A percentile compares a stretch with the other conserved stretches of the same genome.
phyloP scores from a whole-genome alignment of 305 asterid genomes.

The Fraxinus albicans region DNA sequence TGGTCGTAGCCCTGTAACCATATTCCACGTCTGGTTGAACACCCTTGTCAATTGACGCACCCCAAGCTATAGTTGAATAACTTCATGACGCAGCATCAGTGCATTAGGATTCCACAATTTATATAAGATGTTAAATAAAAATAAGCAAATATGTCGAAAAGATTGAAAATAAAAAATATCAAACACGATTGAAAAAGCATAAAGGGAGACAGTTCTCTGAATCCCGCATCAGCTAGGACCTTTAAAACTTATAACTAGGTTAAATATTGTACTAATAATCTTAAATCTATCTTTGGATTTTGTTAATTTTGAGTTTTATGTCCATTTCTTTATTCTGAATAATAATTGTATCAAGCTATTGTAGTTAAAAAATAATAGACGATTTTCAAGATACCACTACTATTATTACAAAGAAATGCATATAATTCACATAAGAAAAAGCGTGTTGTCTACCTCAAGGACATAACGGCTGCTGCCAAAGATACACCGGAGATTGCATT shows the following conservation, averaged over 20 bases:
- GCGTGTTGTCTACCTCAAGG: conserved; percentile 28
- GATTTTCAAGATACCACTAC: neutral
- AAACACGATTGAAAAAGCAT: neutral
- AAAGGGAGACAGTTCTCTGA: neutral
- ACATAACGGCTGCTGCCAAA: conserved; percentile 55
- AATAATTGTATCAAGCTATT: neutral
- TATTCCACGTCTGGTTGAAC: conserved; percentile 29
- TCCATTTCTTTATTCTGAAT: neutral
- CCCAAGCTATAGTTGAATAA: conserved; percentile 42
- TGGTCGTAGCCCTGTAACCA: conserved; percentile 19
- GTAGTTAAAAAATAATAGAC: neutral
- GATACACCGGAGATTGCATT: conserved; percentile 47
- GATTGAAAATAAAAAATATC: neutral
- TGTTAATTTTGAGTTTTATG: neutral
- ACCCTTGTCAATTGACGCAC: conserved; percentile 32
- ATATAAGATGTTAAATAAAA: neutral
- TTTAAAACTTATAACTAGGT: neutral
- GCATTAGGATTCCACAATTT: neutral
- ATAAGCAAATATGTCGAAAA: neutral
- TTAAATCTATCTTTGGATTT: neutral
- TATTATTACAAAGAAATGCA: neutral
- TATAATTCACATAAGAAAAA: neutral
- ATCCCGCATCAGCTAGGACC: neutral
- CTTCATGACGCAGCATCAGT: conserved; percentile 4
- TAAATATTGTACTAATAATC: neutral